Evolutionary conservation across 768 basidiomycete species (phyloP).

Genomic region (Trametes cubensis): DNA sequence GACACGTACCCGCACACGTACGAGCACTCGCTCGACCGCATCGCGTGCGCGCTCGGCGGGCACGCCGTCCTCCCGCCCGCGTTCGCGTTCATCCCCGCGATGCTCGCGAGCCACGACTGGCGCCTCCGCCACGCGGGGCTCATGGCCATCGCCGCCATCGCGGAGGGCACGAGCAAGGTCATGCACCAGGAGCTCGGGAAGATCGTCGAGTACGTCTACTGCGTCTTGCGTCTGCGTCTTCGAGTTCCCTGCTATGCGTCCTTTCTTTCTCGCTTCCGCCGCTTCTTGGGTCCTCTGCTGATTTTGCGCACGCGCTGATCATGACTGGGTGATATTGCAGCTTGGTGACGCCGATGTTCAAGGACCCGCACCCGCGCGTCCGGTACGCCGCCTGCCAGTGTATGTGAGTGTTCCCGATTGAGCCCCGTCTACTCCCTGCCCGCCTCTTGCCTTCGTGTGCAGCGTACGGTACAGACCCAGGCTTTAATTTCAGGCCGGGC

Average conservation of each 20-base stretch:
- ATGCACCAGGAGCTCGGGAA: slow-evolving; percentile 83
- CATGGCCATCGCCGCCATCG: slow-evolving; percentile 85
- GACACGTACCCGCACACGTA: slow-evolving; percentile 75
- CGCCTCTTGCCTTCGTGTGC: too few relatives aligned
- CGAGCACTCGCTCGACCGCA: slow-evolving; percentile 80
- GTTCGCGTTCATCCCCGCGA: slow-evolving; percentile 80
- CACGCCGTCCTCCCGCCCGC: slow-evolving; percentile 74
- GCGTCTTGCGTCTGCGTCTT: too few relatives aligned
- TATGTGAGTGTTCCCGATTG: slow-evolving; percentile 49
- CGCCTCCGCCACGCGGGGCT: slow-evolving; percentile 81
- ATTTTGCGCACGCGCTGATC: background rate
- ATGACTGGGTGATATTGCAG: slow-evolving; percentile 41
- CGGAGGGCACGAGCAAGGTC: slow-evolving; percentile 80
- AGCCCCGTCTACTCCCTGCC: background rate
- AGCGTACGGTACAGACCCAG: too few relatives aligned
- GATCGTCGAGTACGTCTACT: slow-evolving; percentile 71
- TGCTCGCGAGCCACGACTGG: slow-evolving; percentile 86
- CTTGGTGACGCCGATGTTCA: slow-evolving; percentile 76
- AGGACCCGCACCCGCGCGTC: slow-evolving; percentile 75
- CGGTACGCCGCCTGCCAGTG: slow-evolving; percentile 85
- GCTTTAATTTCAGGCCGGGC: too few relatives aligned
- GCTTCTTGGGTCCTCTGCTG: too few relatives aligned
- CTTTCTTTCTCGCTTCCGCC: background rate
- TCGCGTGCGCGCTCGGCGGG: slow-evolving; percentile 82
- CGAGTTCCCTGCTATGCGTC: background rate